These are phyloP conservation scores for Protomyces gravidus DNA, from an alignment of 1,139 yeast species.

Conservation along the genomic window DNA sequence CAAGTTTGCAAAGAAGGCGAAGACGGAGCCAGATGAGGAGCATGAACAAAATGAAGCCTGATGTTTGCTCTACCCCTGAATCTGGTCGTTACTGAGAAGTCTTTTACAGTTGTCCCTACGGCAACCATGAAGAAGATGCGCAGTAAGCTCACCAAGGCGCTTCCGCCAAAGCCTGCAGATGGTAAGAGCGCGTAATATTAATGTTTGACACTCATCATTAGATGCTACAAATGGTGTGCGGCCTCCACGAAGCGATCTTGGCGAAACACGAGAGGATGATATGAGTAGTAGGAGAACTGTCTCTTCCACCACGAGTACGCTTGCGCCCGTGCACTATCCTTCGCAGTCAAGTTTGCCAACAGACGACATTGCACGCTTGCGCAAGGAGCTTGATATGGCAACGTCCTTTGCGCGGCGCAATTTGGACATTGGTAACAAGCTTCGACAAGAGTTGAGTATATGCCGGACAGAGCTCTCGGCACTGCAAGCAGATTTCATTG, in stretches of 20 bases:
- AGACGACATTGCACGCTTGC: background rate
- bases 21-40: slow-evolving; percentile 16
- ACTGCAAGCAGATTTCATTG: background rate
- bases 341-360: background rate
- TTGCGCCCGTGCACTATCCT: background rate
- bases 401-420: background rate
- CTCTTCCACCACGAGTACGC: background rate
- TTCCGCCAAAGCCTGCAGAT: background rate
- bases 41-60: slow-evolving; percentile 12
- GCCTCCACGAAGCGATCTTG: too few species aligned
- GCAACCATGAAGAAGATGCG: background rate
- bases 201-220: background rate
- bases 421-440: background rate
- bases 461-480: background rate
- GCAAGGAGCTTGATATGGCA: background rate
- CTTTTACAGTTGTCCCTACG: background rate
- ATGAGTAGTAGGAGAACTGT: too few species aligned
- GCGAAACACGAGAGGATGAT: too few species aligned
- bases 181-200: too few species aligned
- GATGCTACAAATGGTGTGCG: too few species aligned
- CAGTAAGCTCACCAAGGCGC: background rate
- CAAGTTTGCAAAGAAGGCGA: slow-evolving; percentile 11
- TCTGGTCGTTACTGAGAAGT: background rate
- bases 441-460: background rate
- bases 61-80: background rate